Evolutionary conservation across 495 filamentous ascomycete species (phyloP), one percentile per base, ranked within the genome.

Genomic region (Aspergillus diversus): DNA sequence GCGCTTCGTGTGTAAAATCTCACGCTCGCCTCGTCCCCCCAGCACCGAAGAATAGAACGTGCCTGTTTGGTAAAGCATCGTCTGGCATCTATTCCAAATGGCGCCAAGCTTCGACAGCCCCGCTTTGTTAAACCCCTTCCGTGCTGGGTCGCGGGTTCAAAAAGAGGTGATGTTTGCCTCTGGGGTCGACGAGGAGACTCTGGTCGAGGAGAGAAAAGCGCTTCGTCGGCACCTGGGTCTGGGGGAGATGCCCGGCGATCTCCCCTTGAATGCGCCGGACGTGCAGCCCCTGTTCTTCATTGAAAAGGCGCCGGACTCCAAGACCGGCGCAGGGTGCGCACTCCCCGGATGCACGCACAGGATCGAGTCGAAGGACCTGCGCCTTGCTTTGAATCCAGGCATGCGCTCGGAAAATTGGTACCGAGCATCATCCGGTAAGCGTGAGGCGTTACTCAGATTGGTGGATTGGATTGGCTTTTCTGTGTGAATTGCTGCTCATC

Each of bases 281-380:
- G 17, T 39, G 21, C 58, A 53, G 48, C 48, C 58, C 27, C 53
- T 60, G 32, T 60, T 60, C 34, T 60, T 60, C 49, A 60, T 60
- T 32, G 58, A 60, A 53, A 51, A 35, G 47, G 35, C 48, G 27
- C 58, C 58, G 12, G 47, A 39, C 48, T 60, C 58, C 16, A 60
- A 33, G 13, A n/a, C 8, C 3, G 48, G 58, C 12, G 32, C 48
- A 7, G 31, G 34, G 33, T 60, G 58, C 33, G 53, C 31, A 31
- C 48, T 60, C 31, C 48, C 58, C 33, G 48, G 43, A 35, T 60
- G 58, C 34, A 39, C 5, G 32, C 15, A 53, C 33, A 53, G 37
- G 31, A 53, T 60, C 8, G 33, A 21, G 32, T 27, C 33, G 31
- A 49, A 49, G 32, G 58, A 53, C 33, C 34, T 60, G 13, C 58